Base-by-base conservation (phyloP, 2,329 filamentous ascomycete species). In the Stagonosporopsis rhizophila region DNA sequence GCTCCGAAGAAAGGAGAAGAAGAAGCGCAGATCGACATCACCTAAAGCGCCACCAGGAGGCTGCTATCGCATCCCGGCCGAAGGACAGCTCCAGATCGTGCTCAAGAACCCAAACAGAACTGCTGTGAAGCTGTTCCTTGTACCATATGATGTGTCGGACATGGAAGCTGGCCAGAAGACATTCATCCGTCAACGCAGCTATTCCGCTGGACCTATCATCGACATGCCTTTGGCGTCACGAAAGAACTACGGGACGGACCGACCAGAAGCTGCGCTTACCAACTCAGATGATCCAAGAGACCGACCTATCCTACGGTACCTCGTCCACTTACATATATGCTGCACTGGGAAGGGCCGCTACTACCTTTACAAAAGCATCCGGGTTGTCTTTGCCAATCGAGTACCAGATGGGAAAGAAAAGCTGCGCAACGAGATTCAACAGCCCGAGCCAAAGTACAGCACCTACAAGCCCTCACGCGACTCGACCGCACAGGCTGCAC, bases 61-160 rank as follows among this genome's bases (percentile, higher is more conserved):
- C 32, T 91, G 90, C 70, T 99, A 98, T 74, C 89, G 95, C 39
- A 96, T 99, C 49, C 95, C 95, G 0, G 89, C 95, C 70, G 90
- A 93, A 74, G 95, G 95, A 0, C 95, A 98, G 75, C 81, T 99
- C 14, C 95, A 99, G 69, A 96, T 99, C 61, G 89, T 99, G 59
- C 91, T 99, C 74, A 98, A 98, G 75, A 99, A 98, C 68, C 94
- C 93, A 15, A 96, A 98, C 79, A 98, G 98, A 73, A 98, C 95
- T 3, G 95, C 95, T 1, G 94, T 98, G 51, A 98, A 99, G 75
- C 81, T 99, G 0, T 98, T 98, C 66, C 82, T 98, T 22, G 87
- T 99, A 2, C 95, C 94, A 0, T 99, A 98, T 67, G 92, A 98
- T 72, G 81, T 99, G 1, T 84, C 87, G 1, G 94, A 92, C 47